Base-by-base conservation (phyloP, 2,329 filamentous ascomycete genomes). In the Epichloe gansuensis region DNA sequence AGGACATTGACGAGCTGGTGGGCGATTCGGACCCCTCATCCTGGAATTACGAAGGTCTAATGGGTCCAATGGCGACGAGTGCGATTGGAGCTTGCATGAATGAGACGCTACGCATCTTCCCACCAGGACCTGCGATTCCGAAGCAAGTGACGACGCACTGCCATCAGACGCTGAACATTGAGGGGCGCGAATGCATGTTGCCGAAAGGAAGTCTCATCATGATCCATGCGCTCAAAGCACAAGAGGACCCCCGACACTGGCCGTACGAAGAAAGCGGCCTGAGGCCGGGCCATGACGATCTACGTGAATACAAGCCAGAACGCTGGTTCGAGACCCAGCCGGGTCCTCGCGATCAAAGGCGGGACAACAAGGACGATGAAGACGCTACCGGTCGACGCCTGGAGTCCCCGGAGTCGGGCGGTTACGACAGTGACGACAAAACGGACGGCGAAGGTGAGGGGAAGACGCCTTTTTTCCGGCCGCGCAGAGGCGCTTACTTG, bases 191-290 rank as follows among this genome's bases (percentile, higher is more conserved):
- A 44, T 72, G 79, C 60, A 70, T 74, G 1, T 65, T 89, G 13
- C 85, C 86, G 0, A 73, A 68, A 8, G 74, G 71, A 23, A 71
- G 74, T 12, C 66, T 74, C 50, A 70, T 90, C 55, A 75, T 72
- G 3, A 64, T 91, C 23, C 69, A 71, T 50, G 74, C 75, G 0
- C 68, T 79, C 5, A 74, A 73, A 5, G 71, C 73, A 2, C 84
- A 89, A 50, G 76, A 80, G 39, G 86, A 89, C 64, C 85, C 85
- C 85, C 79, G 76, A 47, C 82, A 84, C 65, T 91, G 87, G 87
- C 85, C 85, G 12, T 12, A 63, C 74, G 52, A 41, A 64, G 66
- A 54, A 17, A 76, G 74, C 58, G 69, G 68, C 55, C 60, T 74
- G 21, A 67, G 68, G 0, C 67, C 62, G 0, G 67, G 64, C 25